A percentile compares a stretch with the other conserved stretches of the same genome.
These are phyloP conservation scores for Arctium minus DNA, from an alignment of 129 eudicot species.

Conservation along the genomic window DNA sequence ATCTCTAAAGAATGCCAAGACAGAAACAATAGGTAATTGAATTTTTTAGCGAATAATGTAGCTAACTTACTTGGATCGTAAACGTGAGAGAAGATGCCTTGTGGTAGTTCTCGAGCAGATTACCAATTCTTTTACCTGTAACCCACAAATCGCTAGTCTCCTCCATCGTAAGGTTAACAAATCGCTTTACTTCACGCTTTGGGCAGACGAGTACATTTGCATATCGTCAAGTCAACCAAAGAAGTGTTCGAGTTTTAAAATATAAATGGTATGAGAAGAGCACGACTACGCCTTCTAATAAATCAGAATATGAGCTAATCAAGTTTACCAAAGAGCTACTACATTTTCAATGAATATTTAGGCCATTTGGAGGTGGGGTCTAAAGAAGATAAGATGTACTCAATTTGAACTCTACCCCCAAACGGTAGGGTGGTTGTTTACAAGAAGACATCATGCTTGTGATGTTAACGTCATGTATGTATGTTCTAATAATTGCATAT, in stretches of 20 bases:
- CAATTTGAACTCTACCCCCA: not conserved
- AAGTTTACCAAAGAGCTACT: not conserved
- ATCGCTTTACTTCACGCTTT: conserved; percentile 83
- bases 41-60: not conserved
- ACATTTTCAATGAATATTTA: not conserved
- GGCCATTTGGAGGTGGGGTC: not conserved
- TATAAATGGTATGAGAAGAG: not conserved
- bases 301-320: not conserved
- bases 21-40: not conserved
- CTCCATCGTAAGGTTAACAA: conserved; percentile 62
- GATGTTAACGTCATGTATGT: not conserved
- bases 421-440: too few species aligned
- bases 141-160: conserved; percentile 79
- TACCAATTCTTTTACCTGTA: conserved; percentile 62
- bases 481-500: too few species aligned
- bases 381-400: not conserved
- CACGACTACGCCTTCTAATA: not conserved
- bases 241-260: not conserved
- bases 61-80: conserved; percentile 63
- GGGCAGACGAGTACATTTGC: conserved; percentile 90
- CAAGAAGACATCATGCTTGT: not conserved
- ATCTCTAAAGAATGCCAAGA: not conserved
- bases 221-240: conserved; percentile 56
- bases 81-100: conserved; percentile 83
- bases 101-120: conserved; percentile 68